Conservation (phyloP, 1,284 basidiomycete species). For the Meira miltonrushii region DNA sequence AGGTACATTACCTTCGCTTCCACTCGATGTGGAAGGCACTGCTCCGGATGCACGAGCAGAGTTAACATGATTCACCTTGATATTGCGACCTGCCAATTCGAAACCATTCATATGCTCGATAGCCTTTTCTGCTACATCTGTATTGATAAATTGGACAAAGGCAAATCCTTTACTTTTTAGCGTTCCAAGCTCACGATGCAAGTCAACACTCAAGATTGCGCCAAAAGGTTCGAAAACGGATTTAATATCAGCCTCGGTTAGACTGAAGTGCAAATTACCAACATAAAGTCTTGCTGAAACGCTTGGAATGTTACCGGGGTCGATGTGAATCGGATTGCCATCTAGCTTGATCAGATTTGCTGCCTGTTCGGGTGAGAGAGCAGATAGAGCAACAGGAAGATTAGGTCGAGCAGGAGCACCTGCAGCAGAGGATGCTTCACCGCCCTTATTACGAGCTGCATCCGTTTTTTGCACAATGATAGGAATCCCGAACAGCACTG, state of each 20-base stretch:
- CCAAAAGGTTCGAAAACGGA: constrained; percentile 99
- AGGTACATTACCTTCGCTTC: neutral
- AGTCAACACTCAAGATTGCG: constrained; percentile 93
- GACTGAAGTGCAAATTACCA: constrained; percentile 90
- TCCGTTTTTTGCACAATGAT: constrained; percentile 94
- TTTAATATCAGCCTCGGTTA: constrained; percentile 90
- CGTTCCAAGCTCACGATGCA: constrained; percentile 82
- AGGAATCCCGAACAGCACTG: constrained; percentile 93
- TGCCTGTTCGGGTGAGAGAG: constrained; percentile 11
- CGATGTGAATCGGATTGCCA: constrained; percentile 9
- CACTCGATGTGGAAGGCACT: neutral
- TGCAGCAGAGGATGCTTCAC: constrained; percentile 10
- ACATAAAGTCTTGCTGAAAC: constrained; percentile 77
- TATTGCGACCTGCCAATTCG: constrained; percentile 82
- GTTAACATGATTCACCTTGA: constrained; percentile 45
- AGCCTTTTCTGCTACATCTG: constrained; percentile 89
- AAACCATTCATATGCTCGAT: constrained; percentile 98
- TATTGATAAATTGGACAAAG: constrained; percentile 78
- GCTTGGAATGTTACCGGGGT: constrained; percentile 35
- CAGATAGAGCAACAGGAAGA: constrained; percentile 11
- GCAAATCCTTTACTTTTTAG: constrained; percentile 96
- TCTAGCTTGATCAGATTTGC: constrained; percentile 9
- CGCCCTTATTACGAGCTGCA: constrained; percentile 75
- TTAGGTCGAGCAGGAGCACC: constrained; percentile 16
- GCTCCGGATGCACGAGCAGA: constrained; percentile 25